Evolutionary conservation across 176 grass and related monocot genomes (phyloP), one percentile per base, ranked within the genome.

Genomic region (Saccharum spontaneum): DNA sequence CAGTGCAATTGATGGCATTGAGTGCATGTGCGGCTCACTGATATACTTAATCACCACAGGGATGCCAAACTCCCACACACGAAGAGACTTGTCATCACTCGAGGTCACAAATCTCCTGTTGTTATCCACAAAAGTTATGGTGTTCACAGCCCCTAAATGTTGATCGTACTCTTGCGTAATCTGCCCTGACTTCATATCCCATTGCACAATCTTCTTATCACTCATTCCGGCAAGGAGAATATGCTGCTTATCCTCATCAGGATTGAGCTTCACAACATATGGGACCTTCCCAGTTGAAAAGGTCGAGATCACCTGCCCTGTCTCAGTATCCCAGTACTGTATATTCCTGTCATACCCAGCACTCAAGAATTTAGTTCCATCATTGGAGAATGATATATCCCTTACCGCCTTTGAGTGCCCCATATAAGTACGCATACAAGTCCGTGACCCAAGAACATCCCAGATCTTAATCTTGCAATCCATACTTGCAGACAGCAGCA

Each of bases 31-130:
- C 0, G 97, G 93, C 67, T 99, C 97, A 9, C 97, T 99, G 69
- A 99, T 99, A 81, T 99, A 99, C 82, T 99, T 99, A 79, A 99
- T 99, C 50, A 99, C 97, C 65, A 99, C 97, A 31, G 97, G 97
- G 46, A 99, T 99, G 37, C 97, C 97, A 69, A 92, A 99, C 75
- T 99, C 97, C 97, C 97, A 99, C 8, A 99, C 89, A 14, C 97
- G 87, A 78, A 99, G 93, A 28, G 93, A 96, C 79, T 99, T 99
- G 22, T 99, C 97, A 67, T 99, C 97, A 36, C 97, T 96, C 7
- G 97, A 99, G 1, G 97, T 99, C 75, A 99, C 97, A 86, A 99
- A 99, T 79, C 96, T 95, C 84, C 96, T 86, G 72, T 98, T 98
- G 79, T 95, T 98, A 82, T 98, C 96, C 13, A 98, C 96, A 79